Base-by-base conservation (phyloP, 2,329 filamentous ascomycete species). In the Paramyrothecium roridum region DNA sequence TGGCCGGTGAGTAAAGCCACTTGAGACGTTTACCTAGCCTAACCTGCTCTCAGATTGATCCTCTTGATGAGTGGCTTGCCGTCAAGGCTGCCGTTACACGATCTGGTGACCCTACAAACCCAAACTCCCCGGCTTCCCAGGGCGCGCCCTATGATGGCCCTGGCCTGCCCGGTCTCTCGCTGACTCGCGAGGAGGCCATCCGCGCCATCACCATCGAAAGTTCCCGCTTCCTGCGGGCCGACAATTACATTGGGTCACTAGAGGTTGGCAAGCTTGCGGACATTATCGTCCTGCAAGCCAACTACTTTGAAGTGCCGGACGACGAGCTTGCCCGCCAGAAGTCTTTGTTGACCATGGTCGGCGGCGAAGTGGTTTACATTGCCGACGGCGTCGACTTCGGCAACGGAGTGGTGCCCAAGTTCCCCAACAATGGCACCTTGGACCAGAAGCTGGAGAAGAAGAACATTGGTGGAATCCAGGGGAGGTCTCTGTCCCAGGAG, bases 261-360 rank as follows among this genome's bases (percentile, higher is more conserved):
- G 64, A 67, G 21, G 54, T 54, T 1, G 65, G 64, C n/a, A 67
- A 67, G 48, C 55, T 67, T 0, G 65, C 65, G 0, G 65, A 67
- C 17, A 33, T 66, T 13, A 64, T 67, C 2, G 37, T 67, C 10
- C 54, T 67, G 4, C 52, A 67, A 23, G 57, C 57, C 17, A 62
- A 65, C 52, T 67, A 66, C 56, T 63, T 67, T 47, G 53, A 62
- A 46, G 61, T 67, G 1, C 59, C 64, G 0, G 58, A 61, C 6
- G 63, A 59, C 8, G 60, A 63, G 50, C 52, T 67, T 3, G 65
- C 61, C 1, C 63, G 63, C 0, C 59, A 65, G 52, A 60, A 57
- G 20, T 60, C 64, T 1, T 48, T 67, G 22, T 56, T 67, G 4
- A 67, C 63, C 17, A 65, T 67, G 61, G 54, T 67, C 12, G 64